These are phyloP conservation scores for Aspergillus ellipticus DNA, from an alignment of 495 filamentous ascomycete species.

Conservation along the genomic window DNA sequence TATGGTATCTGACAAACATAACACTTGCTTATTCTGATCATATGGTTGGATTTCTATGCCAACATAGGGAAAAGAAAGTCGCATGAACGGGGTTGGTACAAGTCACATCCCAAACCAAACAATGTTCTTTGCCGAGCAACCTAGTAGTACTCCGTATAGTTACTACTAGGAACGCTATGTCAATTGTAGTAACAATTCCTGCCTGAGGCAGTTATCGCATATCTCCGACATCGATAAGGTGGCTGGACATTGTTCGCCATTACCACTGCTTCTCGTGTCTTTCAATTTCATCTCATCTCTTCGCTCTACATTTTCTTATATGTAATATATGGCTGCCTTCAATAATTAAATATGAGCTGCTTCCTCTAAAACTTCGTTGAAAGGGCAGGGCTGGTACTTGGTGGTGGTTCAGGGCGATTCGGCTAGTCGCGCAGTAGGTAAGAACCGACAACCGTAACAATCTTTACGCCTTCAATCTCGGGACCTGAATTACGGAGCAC, in stretches of 20 bases:
- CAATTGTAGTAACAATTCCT: not conserved
- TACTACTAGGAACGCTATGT: too few relatives aligned
- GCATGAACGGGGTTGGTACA: too few relatives aligned
- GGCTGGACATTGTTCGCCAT: not conserved
- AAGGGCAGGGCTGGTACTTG: not conserved
- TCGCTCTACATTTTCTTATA: not conserved
- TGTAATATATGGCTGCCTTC: not conserved
- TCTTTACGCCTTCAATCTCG: conserved; percentile 13
- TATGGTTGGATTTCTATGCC: too few relatives aligned
- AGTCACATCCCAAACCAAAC: too few relatives aligned
- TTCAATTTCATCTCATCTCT: not conserved
- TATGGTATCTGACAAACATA: too few relatives aligned
- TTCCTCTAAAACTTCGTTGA: not conserved
- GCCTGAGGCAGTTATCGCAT: not conserved
- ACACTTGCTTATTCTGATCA: too few relatives aligned
- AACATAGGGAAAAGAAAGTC: too few relatives aligned
- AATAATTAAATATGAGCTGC: not conserved
- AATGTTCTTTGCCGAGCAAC: too few relatives aligned
- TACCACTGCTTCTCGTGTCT: not conserved
- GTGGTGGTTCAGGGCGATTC: not conserved
- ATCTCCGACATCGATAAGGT: not conserved
- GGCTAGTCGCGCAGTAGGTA: conserved; percentile 8
- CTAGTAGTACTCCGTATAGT: too few relatives aligned
- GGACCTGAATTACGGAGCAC: not conserved
- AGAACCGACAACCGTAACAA: conserved; percentile 18